Conservation (phyloP, 495 filamentous ascomycete genomes). For the Thozetella sp. region DNA sequence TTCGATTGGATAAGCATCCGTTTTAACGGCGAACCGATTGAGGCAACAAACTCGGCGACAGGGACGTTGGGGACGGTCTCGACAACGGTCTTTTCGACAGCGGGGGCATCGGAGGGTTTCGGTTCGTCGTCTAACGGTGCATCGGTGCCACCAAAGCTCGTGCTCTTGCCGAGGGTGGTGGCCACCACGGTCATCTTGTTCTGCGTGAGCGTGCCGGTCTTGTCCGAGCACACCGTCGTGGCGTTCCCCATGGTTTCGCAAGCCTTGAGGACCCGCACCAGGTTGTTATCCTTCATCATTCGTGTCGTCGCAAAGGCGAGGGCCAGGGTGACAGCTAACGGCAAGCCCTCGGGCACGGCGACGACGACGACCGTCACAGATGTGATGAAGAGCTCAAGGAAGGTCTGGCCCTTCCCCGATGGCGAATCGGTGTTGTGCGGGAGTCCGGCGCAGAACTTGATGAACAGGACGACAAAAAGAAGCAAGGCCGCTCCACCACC, state of each 20-base stretch:
- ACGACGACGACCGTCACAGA: conserved; percentile 96
- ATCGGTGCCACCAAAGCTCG: conserved; percentile 60
- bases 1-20: conserved; percentile 72
- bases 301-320: conserved; percentile 94
- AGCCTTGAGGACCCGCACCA: conserved; percentile 85
- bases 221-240: conserved; percentile 94
- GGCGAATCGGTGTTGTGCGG: conserved; percentile 51
- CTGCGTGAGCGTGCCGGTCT: conserved; percentile 93
- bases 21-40: conserved; percentile 60
- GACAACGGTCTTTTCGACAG: conserved; percentile 28
- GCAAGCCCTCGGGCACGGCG: conserved; percentile 93
- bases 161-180: conserved; percentile 69
- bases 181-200: conserved; percentile 91
- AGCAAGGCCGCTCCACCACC: conserved; percentile 81
- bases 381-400: conserved; percentile 93
- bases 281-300: conserved; percentile 94
- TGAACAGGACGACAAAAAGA: conserved; percentile 85
- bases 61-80: conserved; percentile 30
- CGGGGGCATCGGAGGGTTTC: conserved; percentile 2
- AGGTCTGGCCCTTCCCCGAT: conserved; percentile 80
- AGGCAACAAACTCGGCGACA: conserved; percentile 28
- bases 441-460: conserved; percentile 79
- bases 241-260: conserved; percentile 99
- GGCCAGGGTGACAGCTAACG: conserved; percentile 89
- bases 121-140: conserved; percentile 22